Evolutionary conservation across 2,329 filamentous ascomycete species (phyloP).

Genomic region (Pseudogymnoascus sp.): DNA sequence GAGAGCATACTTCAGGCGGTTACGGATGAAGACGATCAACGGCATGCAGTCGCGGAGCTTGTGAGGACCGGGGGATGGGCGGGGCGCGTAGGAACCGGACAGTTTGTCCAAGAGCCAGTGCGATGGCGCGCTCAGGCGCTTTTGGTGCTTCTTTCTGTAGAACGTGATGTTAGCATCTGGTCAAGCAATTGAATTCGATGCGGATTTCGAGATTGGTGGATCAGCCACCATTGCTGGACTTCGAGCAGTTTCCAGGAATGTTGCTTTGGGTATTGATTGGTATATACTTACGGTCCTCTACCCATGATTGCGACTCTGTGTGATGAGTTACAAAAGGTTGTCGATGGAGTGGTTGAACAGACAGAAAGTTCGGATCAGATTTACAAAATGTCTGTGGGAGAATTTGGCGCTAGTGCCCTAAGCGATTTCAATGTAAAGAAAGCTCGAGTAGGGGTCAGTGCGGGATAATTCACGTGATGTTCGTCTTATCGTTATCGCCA

Average conservation of each 20-base stretch:
- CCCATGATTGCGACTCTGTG: slow-evolving; percentile 35
- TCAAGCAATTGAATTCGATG: not conserved
- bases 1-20: slow-evolving; percentile 98
- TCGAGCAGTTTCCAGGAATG: not conserved
- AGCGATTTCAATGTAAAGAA: not conserved
- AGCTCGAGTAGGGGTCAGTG: not conserved
- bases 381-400: slow-evolving; percentile 8
- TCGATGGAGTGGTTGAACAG: slow-evolving; percentile 11
- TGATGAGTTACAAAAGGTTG: slow-evolving; percentile 19
- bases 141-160: slow-evolving; percentile 95
- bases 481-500: slow-evolving; percentile 1
- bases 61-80: slow-evolving; percentile 81
- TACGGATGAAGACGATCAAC: slow-evolving; percentile 95
- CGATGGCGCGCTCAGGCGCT: slow-evolving; percentile 97
- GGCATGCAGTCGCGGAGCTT: slow-evolving; percentile 99
- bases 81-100: slow-evolving; percentile 77
- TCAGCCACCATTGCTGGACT: not conserved
- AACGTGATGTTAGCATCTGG: slow-evolving; percentile 16
- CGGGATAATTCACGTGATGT: not conserved
- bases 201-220: not conserved
- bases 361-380: slow-evolving; percentile 1
- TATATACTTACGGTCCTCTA: slow-evolving; percentile 37
- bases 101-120: slow-evolving; percentile 99
- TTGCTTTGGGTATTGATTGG: not conserved
- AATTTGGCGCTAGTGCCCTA: slow-evolving; percentile 5